phyloP scores from a whole-genome alignment of 2,329 filamentous ascomycete species.

The Zymoseptoria passerinii region DNA sequence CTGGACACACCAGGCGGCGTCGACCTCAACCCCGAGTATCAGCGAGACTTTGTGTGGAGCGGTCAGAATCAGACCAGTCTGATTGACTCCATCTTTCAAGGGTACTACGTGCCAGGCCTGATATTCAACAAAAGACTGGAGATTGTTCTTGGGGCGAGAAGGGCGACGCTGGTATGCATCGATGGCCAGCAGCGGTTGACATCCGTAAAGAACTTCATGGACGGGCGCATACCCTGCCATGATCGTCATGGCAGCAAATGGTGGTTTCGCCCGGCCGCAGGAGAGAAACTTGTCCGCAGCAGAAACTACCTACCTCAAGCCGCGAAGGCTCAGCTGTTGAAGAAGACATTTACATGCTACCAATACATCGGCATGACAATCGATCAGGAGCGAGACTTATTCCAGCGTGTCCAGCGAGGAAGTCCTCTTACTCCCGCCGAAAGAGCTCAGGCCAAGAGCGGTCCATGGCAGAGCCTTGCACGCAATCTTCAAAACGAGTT shows the following conservation, averaged over 20 bases:
- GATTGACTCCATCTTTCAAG: not conserved
- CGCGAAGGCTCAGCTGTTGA: not conserved
- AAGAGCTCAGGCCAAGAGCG: not conserved
- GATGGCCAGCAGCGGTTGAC: not conserved
- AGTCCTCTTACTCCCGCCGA: not conserved
- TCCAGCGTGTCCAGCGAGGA: not conserved
- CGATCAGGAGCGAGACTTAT: not conserved
- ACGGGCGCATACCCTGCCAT: not conserved
- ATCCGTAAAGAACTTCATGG: not conserved
- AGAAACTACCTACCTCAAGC: not conserved
- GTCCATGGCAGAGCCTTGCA: not conserved
- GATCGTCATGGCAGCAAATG: not conserved
- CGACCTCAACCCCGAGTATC: not conserved
- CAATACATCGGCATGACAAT: not conserved
- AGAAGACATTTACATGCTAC: not conserved
- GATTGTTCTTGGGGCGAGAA: not conserved
- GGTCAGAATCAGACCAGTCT: not conserved
- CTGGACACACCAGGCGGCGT: not conserved
- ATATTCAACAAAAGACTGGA: not conserved
- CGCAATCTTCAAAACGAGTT: not conserved
- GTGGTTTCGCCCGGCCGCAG: not conserved
- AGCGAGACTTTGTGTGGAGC: not conserved
- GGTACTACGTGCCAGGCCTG: not conserved
- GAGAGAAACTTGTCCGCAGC: not conserved
- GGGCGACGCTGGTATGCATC: not conserved